A percentile compares a stretch with the other conserved stretches of the same genome.
phyloP scores from a whole-genome alignment of 768 basidiomycete species.

The Suillus luteus region DNA sequence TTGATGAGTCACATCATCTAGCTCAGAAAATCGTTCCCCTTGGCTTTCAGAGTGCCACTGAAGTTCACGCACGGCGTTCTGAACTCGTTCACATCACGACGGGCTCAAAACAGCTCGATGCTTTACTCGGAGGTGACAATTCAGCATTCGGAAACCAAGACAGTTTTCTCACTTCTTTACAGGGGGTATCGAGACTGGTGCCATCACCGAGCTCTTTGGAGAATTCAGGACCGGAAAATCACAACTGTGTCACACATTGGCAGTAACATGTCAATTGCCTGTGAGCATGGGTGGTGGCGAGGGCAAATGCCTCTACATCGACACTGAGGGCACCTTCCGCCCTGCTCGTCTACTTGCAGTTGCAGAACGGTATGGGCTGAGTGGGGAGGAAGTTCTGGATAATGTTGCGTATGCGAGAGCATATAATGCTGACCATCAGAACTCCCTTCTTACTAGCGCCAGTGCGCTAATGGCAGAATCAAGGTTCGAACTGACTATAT shows the following conservation, averaged over 20 bases:
- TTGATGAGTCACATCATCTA: conserved; percentile 33
- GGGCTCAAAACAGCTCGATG: conserved; percentile 94
- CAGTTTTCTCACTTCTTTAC: conserved; percentile 19
- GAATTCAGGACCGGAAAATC: conserved; percentile 99
- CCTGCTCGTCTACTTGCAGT: conserved; percentile 93
- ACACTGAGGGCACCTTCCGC: conserved; percentile 98
- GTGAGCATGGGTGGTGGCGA: conserved; percentile 98
- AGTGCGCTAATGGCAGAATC: conserved; percentile 99
- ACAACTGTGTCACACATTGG: conserved; percentile 96
- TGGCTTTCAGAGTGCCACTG: conserved; percentile 97
- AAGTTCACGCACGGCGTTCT: conserved; percentile 91
- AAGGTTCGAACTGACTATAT: conserved; percentile 52
- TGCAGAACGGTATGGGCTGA: conserved; percentile 94
- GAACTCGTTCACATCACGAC: conserved; percentile 97
- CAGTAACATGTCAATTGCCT: conserved; percentile 97
- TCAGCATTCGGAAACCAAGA: neutral
- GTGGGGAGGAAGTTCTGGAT: conserved; percentile 96
- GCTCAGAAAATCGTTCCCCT: conserved; percentile 96
- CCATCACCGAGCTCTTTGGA: conserved; percentile 97
- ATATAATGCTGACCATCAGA: conserved; percentile 98
- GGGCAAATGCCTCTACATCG: conserved; percentile 98
- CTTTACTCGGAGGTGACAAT: conserved; percentile 80
- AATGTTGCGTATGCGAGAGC: conserved; percentile 98
- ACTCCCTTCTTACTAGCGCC: conserved; percentile 84
- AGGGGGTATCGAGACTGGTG: conserved; percentile 98